These are phyloP conservation scores for Schoenoplectus tabernaemontani DNA, from an alignment of 202 grass and related monocot genomes.

Conservation along the genomic window DNA sequence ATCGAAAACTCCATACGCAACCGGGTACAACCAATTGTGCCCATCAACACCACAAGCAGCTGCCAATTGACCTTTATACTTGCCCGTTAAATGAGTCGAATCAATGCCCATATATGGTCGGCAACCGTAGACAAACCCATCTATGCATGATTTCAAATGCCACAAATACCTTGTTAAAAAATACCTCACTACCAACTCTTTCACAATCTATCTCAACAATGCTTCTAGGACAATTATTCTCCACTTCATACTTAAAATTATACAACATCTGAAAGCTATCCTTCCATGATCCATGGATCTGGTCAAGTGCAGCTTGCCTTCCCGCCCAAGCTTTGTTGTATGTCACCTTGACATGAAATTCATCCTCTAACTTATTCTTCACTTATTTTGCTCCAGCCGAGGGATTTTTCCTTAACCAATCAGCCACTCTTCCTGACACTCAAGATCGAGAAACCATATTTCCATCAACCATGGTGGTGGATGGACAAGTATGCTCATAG, in stretches of 20 bases:
- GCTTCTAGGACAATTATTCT: too few relatives aligned
- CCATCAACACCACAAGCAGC: neutral
- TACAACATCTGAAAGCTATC: too few relatives aligned
- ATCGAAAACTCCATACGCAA: too few relatives aligned
- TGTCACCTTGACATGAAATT: neutral
- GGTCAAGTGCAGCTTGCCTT: neutral
- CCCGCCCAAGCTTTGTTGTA: neutral
- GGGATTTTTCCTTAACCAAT: neutral
- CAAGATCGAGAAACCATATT: too few relatives aligned
- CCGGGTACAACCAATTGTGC: conserved; percentile 8
- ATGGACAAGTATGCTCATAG: too few relatives aligned
- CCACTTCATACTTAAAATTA: too few relatives aligned
- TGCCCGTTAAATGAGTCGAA: conserved; percentile 5
- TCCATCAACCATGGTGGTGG: too few relatives aligned
- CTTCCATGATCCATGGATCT: conserved; percentile 3
- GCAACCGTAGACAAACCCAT: neutral
- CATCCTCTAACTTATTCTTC: too few relatives aligned
- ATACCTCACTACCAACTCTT: neutral
- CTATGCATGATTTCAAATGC: neutral
- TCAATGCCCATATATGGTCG: conserved; percentile 19
- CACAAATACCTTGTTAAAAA: neutral
- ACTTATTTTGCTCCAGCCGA: neutral
- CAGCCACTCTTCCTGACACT: neutral
- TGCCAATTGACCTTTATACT: conserved; percentile 2
- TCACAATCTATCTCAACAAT: neutral